phyloP scores from a whole-genome alignment of 2,329 filamentous ascomycete genomes.

The Fusarium pseudograminearum region DNA sequence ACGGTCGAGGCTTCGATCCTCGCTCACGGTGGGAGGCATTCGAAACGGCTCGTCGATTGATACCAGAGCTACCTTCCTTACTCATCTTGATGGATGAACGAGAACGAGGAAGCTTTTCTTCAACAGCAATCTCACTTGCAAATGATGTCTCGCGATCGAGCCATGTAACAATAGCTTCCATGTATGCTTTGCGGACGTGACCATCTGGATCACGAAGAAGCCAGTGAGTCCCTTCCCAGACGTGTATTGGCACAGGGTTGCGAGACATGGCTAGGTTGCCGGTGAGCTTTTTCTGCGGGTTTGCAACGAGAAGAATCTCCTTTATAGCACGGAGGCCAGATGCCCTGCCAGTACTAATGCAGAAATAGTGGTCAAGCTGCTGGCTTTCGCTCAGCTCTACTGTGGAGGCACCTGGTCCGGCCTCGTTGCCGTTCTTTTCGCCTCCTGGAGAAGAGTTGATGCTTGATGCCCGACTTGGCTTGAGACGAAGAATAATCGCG shows the following conservation, averaged over 20 bases:
- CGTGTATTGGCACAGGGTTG: constrained; percentile 80
- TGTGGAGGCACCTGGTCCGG: constrained; percentile 50
- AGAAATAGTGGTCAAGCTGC: constrained; percentile 64
- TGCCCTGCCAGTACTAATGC: constrained; percentile 66
- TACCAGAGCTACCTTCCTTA: constrained; percentile 54
- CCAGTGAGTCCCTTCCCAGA: constrained; percentile 98
- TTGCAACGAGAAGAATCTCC: constrained; percentile 84
- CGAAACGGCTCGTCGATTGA: constrained; percentile 74
- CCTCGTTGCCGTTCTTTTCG: constrained; percentile 61
- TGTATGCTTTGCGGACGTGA: constrained; percentile 85
- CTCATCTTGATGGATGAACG: constrained; percentile 58
- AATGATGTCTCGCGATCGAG: constrained; percentile 81
- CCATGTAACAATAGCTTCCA: constrained; percentile 87
- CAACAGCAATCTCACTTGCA: constrained; percentile 71
- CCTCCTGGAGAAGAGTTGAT: constrained; percentile 58
- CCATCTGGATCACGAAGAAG: constrained; percentile 83
- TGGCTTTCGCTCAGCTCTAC: constrained; percentile 60
- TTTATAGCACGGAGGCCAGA: constrained; percentile 83
- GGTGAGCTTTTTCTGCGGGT: constrained; percentile 70
- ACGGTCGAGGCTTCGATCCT: constrained; percentile 61
- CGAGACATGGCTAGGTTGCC: constrained; percentile 75
- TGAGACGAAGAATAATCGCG: constrained; percentile 81
- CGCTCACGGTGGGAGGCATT: constrained; percentile 73
- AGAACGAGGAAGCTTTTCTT: constrained; percentile 64
- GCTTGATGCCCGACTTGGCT: constrained; percentile 66